Conservation (phyloP, 1,139 yeast genomes). For the Maudiozyma humilis region DNA sequence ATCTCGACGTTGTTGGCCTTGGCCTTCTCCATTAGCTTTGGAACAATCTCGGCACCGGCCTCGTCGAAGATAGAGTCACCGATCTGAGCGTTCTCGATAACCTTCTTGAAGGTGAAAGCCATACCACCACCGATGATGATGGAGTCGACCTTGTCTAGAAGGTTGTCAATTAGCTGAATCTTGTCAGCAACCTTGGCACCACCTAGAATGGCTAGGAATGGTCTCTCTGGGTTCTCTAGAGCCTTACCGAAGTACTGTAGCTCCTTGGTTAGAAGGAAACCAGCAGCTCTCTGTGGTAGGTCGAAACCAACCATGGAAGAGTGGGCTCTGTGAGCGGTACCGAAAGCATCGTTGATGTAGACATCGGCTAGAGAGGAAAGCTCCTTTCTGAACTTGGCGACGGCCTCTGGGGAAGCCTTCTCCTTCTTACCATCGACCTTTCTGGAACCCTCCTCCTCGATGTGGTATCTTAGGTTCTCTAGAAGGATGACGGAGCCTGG, state of each 20-base stretch:
- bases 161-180: slow-evolving; percentile 18
- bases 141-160: slow-evolving; percentile 17
- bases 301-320: slow-evolving; percentile 19
- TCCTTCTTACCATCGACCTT: slow-evolving; percentile 16
- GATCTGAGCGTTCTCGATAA: slow-evolving; percentile 14
- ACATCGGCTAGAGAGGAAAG: slow-evolving; percentile 89
- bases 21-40: slow-evolving; percentile 44
- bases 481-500: slow-evolving; percentile 64
- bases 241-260: slow-evolving; percentile 94
- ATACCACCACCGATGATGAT: slow-evolving; percentile 20
- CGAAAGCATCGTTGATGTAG: slow-evolving; percentile 94
- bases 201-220: slow-evolving; percentile 94
- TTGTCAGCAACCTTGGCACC: slow-evolving; percentile 84
- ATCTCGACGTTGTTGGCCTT: slow-evolving; percentile 86
- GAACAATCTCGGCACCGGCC: slow-evolving; percentile 19
- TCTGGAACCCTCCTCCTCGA: slow-evolving; percentile 34
- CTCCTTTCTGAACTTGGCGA: slow-evolving; percentile 74
- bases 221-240: slow-evolving; percentile 91
- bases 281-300: slow-evolving; percentile 90
- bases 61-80: slow-evolving; percentile 17
- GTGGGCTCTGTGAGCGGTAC: slow-evolving; percentile 68
- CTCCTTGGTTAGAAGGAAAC: slow-evolving; percentile 86
- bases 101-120: slow-evolving; percentile 19
- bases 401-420: slow-evolving; percentile 57
- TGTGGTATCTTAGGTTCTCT: slow-evolving; percentile 95